A percentile compares a stretch with the other conserved stretches of the same genome.
Evolutionary conservation across 768 basidiomycete species (phyloP).

Genomic region (Boletus fagicola): DNA sequence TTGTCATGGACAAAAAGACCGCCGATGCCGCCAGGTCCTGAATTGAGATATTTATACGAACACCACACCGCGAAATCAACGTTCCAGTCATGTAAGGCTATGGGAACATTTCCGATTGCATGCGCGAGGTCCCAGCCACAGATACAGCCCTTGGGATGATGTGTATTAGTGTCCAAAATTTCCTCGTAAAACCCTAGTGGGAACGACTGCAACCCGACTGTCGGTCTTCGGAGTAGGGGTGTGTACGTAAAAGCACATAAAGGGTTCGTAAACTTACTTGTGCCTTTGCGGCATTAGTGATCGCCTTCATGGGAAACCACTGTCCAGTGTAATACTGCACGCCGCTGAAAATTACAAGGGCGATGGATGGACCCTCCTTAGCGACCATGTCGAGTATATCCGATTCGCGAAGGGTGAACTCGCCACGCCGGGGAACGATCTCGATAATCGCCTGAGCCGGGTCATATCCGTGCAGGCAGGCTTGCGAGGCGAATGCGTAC

Average conservation of each 20-base stretch:
- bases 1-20: conserved; percentile 86
- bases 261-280: conserved; percentile 51
- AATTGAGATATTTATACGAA: conserved; percentile 97
- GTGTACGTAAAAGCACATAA: conserved; percentile 29
- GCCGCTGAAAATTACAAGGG: conserved; percentile 89
- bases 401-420: conserved; percentile 80
- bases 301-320: conserved; percentile 80
- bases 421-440: conserved; percentile 75
- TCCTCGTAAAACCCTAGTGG: conserved; percentile 10
- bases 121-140: conserved; percentile 98
- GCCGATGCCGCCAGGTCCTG: conserved; percentile 96
- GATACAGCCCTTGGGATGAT: conserved; percentile 71
- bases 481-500: conserved; percentile 98
- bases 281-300: conserved; percentile 82
- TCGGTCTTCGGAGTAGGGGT: conserved; percentile 8
- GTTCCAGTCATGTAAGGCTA: conserved; percentile 87
- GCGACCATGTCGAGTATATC: conserved; percentile 81
- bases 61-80: conserved; percentile 99
- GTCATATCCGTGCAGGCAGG: conserved; percentile 70
- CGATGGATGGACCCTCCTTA: conserved; percentile 71
- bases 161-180: conserved; percentile 14
- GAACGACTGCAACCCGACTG: conserved; percentile 4
- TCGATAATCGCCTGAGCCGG: conserved; percentile 73
- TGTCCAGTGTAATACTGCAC: conserved; percentile 99
- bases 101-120: conserved; percentile 89